A percentile compares a stretch with the other conserved stretches of the same genome.
phyloP scores from a whole-genome alignment of 345 rosid genomes.

The Adansonia digitata region DNA sequence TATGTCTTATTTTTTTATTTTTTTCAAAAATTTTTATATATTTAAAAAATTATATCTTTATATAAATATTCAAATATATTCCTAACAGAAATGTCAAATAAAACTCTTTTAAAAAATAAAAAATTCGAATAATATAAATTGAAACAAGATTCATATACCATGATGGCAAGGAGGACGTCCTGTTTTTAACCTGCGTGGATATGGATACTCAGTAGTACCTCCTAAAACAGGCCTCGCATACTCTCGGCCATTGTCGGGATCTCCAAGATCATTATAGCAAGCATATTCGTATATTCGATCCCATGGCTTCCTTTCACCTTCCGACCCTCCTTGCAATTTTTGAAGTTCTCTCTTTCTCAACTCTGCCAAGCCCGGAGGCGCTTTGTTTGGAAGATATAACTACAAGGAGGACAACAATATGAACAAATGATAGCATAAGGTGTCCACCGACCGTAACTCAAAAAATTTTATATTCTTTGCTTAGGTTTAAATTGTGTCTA shows the following conservation, averaged over 20 bases:
- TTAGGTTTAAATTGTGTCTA: too few species aligned
- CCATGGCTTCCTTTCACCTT: conserved; percentile 47
- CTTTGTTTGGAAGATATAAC: conserved; percentile 47
- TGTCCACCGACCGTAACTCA: too few species aligned
- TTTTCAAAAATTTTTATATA: too few species aligned
- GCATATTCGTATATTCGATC: conserved; percentile 55
- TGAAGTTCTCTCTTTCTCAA: conserved; percentile 44
- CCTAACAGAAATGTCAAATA: too few species aligned
- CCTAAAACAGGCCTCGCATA: conserved; percentile 44
- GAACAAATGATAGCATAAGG: neutral
- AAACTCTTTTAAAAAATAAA: too few species aligned
- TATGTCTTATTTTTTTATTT: too few species aligned
- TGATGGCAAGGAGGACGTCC: conserved; percentile 25
- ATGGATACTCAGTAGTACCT: conserved; percentile 39
- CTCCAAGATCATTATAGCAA: conserved; percentile 47
- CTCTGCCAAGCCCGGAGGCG: conserved; percentile 37
- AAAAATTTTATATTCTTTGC: too few species aligned
- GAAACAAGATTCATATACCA: conserved; percentile 20
- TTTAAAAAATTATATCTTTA: too few species aligned
- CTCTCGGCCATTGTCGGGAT: conserved; percentile 35
- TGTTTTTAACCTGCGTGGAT: conserved; percentile 54
- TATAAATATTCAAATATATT: too few species aligned
- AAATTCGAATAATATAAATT: too few species aligned
- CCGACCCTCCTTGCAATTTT: conserved; percentile 35
- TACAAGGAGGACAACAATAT: conserved; percentile 9